Evolutionary conservation across 768 basidiomycete genomes (phyloP), one percentile per base, ranked within the genome.

Genomic region (Agaricus blazei): DNA sequence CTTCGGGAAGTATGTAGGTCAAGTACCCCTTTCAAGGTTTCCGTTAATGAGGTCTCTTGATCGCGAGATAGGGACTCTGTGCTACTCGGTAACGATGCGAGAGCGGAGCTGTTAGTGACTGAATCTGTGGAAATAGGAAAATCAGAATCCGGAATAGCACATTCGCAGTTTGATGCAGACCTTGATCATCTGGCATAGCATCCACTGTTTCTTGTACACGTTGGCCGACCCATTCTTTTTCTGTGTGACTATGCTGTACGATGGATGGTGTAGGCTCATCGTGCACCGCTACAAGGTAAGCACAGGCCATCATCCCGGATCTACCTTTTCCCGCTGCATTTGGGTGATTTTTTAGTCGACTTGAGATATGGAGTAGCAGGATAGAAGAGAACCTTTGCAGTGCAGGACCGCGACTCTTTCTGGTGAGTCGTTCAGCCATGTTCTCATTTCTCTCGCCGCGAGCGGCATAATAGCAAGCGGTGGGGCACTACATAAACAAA

Each of bases 291-390:
- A 95, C 79, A 2, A 95, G 75, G 67, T 93, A 90, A 9, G 89
- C 76, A 65, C 92, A 92, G 0, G 91, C 88, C 59, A 94, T 79
- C 0, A 88, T 93, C 8, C 93, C 93, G 0, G 91, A 93, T 51
- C 92, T 78, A 12, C 91, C 91, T 67, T 94, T 88, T 0, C 88
- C 87, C 50, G 87, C 88, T 88, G 51, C 15, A 37, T 24, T 23
- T 2, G 7, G 48, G 11, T 27, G 14, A 29, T 5, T 37, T 2
- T 47, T 4, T 9, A 38, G 14, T 12, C 9, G n/a, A 12, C n/a
- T 3, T 9, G 12, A 19, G 24, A 28, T 9, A 11, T 43, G 14
- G 26, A 42, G 7, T 28, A 7, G 19, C 19, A 1, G 9, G 51
- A 31, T 47, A 48, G n/a, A 49, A n/a, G 8, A 14, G 47, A 52